These are phyloP conservation scores for Leccinum longicurvipes DNA, from an alignment of 768 basidiomycete species.

Conservation along the genomic window DNA sequence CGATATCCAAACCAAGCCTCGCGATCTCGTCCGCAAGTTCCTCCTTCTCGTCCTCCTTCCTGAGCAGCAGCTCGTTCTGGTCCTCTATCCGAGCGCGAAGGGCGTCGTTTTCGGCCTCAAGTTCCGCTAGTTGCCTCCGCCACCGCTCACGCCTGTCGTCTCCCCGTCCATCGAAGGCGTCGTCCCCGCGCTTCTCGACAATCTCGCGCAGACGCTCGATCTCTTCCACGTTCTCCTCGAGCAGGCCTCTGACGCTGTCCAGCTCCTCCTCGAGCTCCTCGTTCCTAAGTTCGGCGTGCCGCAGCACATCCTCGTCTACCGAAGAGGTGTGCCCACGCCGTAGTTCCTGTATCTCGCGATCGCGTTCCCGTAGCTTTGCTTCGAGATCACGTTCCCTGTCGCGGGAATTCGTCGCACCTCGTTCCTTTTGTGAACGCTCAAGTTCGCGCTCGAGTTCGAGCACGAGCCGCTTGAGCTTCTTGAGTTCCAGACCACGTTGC, in stretches of 20 bases:
- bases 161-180: slow-evolving; percentile 38
- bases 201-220: slow-evolving; percentile 69
- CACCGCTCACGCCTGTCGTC: slow-evolving; percentile 41
- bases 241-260: slow-evolving; percentile 61
- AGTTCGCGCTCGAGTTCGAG: slow-evolving; percentile 80
- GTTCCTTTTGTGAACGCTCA: slow-evolving; percentile 60
- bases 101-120: slow-evolving; percentile 63
- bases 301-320: slow-evolving; percentile 49
- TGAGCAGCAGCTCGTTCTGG: slow-evolving; percentile 50
- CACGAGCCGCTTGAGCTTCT: slow-evolving; percentile 87
- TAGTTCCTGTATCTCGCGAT: slow-evolving; percentile 65
- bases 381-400: slow-evolving; percentile 73
- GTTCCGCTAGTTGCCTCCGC: slow-evolving; percentile 50
- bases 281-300: slow-evolving; percentile 58
- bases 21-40: slow-evolving; percentile 67
- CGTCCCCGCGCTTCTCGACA: slow-evolving; percentile 54
- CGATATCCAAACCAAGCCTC: slow-evolving; percentile 59
- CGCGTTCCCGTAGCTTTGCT: slow-evolving; percentile 69
- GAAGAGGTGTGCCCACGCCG: slow-evolving; percentile 43
- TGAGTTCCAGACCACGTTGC: slow-evolving; percentile 84
- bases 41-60: slow-evolving; percentile 69
- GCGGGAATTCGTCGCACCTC: slow-evolving; percentile 36
- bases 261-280: slow-evolving; percentile 71
- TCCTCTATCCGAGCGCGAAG: slow-evolving; percentile 57
- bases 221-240: slow-evolving; percentile 84